Conservation (phyloP, 139 green algal species). For the Chlorella sp. region DNA sequence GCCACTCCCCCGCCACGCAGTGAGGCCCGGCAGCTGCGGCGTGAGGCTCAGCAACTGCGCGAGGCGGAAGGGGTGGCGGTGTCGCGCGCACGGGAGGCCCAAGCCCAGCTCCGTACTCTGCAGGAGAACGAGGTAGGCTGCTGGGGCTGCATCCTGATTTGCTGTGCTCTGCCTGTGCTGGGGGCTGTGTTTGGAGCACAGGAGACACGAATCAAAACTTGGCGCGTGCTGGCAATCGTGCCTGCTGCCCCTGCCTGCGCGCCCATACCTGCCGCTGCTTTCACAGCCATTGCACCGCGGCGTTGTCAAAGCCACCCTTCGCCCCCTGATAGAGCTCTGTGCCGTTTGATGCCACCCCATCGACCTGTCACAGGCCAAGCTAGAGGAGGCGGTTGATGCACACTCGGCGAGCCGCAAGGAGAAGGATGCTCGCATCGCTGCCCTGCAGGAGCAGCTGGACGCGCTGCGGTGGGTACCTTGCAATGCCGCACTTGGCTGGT, state of each 20-base stretch:
- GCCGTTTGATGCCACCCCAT: too few species aligned
- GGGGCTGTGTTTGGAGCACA: neutral
- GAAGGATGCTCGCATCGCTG: neutral
- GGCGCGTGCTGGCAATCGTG: too few species aligned
- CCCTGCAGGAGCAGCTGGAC: constrained; percentile 7
- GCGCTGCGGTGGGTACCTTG: neutral
- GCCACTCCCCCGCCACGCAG: neutral
- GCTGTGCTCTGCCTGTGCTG: neutral
- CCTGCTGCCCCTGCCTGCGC: too few species aligned
- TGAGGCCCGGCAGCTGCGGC: constrained; percentile 7
- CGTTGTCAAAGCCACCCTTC: too few species aligned
- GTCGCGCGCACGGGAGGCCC: constrained; percentile 9
- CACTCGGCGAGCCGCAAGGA: neutral
- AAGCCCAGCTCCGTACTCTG: neutral
- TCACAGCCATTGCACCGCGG: too few species aligned
- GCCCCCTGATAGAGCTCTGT: too few species aligned
- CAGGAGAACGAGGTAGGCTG: neutral
- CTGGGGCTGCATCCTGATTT: neutral
- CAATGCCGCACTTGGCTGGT: too few species aligned
- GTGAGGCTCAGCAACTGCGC: neutral
- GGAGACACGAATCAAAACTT: too few species aligned
- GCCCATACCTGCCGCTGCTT: too few species aligned
- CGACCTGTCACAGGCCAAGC: too few species aligned
- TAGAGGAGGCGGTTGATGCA: constrained; percentile 17
- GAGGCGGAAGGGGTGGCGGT: constrained; percentile 20